Base-by-base conservation (phyloP, 129 eudicot species). In the Gnaphalium uliginosum region DNA sequence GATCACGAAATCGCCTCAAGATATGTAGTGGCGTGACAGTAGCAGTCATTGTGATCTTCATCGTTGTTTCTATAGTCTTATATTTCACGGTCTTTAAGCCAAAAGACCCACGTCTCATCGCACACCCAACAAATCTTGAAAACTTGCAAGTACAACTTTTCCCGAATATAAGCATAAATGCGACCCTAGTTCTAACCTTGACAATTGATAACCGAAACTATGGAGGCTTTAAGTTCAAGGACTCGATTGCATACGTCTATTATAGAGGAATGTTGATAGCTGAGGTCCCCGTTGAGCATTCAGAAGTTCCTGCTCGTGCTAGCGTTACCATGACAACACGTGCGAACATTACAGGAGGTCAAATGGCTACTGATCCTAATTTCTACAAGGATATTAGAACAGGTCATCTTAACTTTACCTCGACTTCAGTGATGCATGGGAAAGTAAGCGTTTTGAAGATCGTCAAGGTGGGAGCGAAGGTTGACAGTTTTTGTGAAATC, bases 61-160 rank as follows among this genome's bases (percentile, higher is more conserved):
- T 82, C 18, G 23, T 82, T 18, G 82, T 82, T 59, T 66, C 79
- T 26, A 18, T 77, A 21, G 24, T 78, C 65, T 66, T 82, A 61
- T 82, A 76, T 19, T 77, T 82, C 27, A 82, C 85, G 0, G 72
- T 77, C 22, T 82, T 82, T 29, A 82, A 77, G 25, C 79, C 76
- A 2, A 82, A 82, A 43, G 78, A 82, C 57, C 85, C 85, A 35
- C 78, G 51, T 8, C 46, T 82, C 71, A 77, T 26, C 1, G 79
- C 85, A 11, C 85, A 82, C 67, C 85, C 85, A 0, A 82, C 85
- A 66, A 82, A 60, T 0, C 85, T 82, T 21, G 82, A 82, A 77
- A 82, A 82, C 67, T 65, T 82, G 26, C 74, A 78, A 27, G 71
- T 82, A 68, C 79, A 82, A 66, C 56, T 82, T 3, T 41, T 8